Evolutionary conservation across 169 alveolate genomes (phyloP), one percentile per base, ranked within the genome.

Genomic region (Cryptosporidium parvum): DNA sequence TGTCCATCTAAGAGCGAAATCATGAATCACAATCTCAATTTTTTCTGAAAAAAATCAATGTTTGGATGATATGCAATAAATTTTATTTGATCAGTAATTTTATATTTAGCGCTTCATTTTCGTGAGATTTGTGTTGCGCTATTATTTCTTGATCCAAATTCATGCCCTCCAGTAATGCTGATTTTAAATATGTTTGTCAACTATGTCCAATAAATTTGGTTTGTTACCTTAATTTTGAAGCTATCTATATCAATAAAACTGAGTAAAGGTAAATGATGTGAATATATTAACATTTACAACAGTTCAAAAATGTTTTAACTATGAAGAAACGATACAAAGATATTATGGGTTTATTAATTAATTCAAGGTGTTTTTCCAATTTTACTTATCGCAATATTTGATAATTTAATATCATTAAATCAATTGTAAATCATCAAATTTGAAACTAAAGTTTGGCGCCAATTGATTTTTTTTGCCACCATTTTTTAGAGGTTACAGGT

Each of bases 111-210:
- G 72, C 72, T 37, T 29, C 35, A 56, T 56, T 56, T 35, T 37
- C 29, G 23, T 39, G 12, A 65, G 72, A 65, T 65, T 29, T 29
- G 42, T 16, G 51, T 65, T 65, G 72, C 72, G 51, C 53, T 65
- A 65, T 65, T n/a, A 65, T 65, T 65, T 65, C 33, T 16, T 65
- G 72, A 65, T 65, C 72, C 72, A 5, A 65, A n/a, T 35, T 65
- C 72, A 65, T n/a, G 33, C 37, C n/a, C 5, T 23, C 35, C 23
- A 26, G 35, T 0, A 56, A 23, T 8, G 5, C 18, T 56, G 10
- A 26, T 10, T 26, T n/a, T 56, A 26, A n/a, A 7, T 23, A 56
- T 23, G 18, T 23, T 21, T 3, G 3, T 56, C 23, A 10, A n/a
- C n/a, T 6, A n/a, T 16, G 26, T 8, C 18, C 18, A 0, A 56